Base-by-base conservation (phyloP, 805 yeast genomes). In the Wickerhamomyces rabaulensis region DNA sequence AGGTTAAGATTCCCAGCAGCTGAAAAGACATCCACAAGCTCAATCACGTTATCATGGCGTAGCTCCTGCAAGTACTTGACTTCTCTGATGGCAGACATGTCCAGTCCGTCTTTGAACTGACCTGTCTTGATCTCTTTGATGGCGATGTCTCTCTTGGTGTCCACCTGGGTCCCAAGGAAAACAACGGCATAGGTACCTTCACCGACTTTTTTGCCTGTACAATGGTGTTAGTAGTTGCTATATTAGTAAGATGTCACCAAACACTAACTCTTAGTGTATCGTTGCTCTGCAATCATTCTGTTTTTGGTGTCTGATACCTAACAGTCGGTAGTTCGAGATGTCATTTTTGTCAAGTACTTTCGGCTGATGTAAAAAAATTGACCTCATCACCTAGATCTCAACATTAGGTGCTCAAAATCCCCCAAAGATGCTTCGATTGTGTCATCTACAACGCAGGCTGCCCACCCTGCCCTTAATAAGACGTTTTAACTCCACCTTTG, bases 141-240 rank as follows among this genome's bases (percentile, higher is more conserved):
- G 53, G 99, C 99, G 29, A 94, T 84, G 43, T 74, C 72, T 45
- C 91, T 66, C 6, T 64, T 67, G 25, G 79, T 75, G 42, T 67
- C 71, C 12, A 71, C 54, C 60, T 85, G 85, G 37, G 74, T 79
- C 2, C 98, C 98, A 15, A 91, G 73, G 58, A 83, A 89, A 6
- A 94, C 99, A 46, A 91, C 95, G 41, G 99, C 99, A 70, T 92
- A 94, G 0, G 99, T 94, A 67, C 99, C 99, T 68, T 94, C 99
- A 61, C 99, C 99, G 25, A 94, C 97, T 62, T 90, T 91, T 54
- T 78, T 81, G 47, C 90, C 96, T 60, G n/a, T 9, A 3, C 10
- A 6, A 7, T 3, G 1, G 15, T 1, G 39, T 46, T 40, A 46
- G 50, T 46, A 13, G 13, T 4, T 20, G 16, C 3, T 36, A 3